Evolutionary conservation across 352 stramenopile species (phyloP).

Genomic region (Phytophthora hybrid): DNA sequence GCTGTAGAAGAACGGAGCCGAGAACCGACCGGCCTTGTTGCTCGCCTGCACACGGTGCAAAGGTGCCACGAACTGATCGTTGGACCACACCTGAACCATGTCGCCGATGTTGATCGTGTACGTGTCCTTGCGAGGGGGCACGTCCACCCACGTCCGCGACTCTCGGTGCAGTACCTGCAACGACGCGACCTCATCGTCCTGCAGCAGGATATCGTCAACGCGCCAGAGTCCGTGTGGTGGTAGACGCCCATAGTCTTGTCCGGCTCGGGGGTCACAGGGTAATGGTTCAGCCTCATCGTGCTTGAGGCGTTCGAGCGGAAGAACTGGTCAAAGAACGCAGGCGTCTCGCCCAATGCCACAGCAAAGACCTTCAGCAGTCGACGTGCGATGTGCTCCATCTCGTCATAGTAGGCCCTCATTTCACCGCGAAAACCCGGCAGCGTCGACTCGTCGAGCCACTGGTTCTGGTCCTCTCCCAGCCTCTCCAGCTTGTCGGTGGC

Average conservation of each 20-base stretch:
- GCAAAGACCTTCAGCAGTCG: constrained; percentile 64
- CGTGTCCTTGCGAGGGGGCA: constrained; percentile 52
- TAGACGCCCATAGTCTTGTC: constrained; percentile 59
- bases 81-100: constrained; percentile 65
- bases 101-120: constrained; percentile 76
- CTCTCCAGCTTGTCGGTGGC: too few relatives aligned
- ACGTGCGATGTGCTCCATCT: constrained; percentile 58
- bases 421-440: too few relatives aligned
- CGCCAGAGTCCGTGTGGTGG: constrained; percentile 62
- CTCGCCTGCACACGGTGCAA: constrained; percentile 60
- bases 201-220: constrained; percentile 53
- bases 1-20: constrained; percentile 70
- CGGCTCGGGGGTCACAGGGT: constrained; percentile 67
- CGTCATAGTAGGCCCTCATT: constrained; percentile 60
- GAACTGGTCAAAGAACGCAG: constrained; percentile 63
- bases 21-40: constrained; percentile 43
- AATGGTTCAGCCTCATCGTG: constrained; percentile 94
- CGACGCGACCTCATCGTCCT: constrained; percentile 62
- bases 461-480: constrained; percentile 90
- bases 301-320: too few relatives aligned
- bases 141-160: constrained; percentile 47
- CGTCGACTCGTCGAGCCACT: constrained; percentile 77
- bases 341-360: constrained; percentile 52
- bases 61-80: constrained; percentile 59
- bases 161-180: constrained; percentile 57